Base-by-base conservation (phyloP, 805 yeast genomes). In the Metschnikowia matae region DNA sequence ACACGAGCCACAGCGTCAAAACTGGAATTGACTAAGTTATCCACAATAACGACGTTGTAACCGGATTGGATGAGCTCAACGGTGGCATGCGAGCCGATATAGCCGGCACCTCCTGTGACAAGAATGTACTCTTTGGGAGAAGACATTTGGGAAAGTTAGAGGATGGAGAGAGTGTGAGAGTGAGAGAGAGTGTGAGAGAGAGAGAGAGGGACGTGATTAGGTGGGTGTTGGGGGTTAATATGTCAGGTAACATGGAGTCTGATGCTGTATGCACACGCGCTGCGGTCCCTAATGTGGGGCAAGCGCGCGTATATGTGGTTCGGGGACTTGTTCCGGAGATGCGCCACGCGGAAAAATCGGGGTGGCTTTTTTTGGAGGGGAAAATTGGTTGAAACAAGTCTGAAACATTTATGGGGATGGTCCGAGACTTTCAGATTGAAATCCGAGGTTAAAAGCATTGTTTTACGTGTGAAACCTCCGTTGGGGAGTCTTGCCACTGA, bases 31-130 rank as follows among this genome's bases (percentile, higher is more conserved):
- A 74, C 68, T 51, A 85, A 70, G 64, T 84, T 84, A 65, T 87
- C 96, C 20, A 84, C 81, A 40, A 87, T 78, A n/a, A 87, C 83
- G 32, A 86, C 89, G 29, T 83, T 77, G 60, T 82, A 78, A 23
- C 88, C 89, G 47, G 79, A 74, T 52, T 78, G 75, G 45, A 83
- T 63, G 48, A 84, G 74, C 58, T 81, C 86, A 44, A 82, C 80
- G 15, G 79, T 87, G 1, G 92, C 84, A 63, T 87, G 94, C 8
- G 92, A 84, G 23, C 94, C 95, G 61, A 88, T 86, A 68, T 87
- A 87, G 18, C 96, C 94, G 26, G 92, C 88, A 44, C 95, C 95
- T 41, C 95, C 95, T 20, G 94, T 86, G 29, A 87, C 91, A 48
- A 86, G 71, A 41, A 84, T 81, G 63, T 72, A 73, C 6, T 52